Evolutionary conservation across 108 stramenopile species (phyloP).

Genomic region (Cylindrotheca fusiformis): DNA sequence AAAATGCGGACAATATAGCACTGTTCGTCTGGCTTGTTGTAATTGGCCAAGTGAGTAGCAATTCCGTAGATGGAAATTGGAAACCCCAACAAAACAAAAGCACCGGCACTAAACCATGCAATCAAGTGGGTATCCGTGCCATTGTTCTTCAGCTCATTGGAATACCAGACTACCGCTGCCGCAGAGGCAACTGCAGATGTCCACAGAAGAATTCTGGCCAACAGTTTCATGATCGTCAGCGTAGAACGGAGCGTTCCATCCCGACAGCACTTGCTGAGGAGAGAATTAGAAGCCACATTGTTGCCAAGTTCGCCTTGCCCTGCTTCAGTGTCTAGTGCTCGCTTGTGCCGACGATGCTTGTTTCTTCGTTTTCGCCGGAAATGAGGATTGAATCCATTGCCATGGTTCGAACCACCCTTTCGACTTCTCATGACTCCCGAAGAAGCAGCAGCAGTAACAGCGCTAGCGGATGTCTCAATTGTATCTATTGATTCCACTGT

Average conservation of each 20-base stretch:
- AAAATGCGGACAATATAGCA: conserved; percentile 83
- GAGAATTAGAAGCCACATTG: conserved; percentile 1
- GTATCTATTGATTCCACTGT: too few relatives aligned
- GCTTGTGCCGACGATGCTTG: too few relatives aligned
- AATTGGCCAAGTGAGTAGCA: conserved; percentile 84
- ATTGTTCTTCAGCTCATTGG: conserved; percentile 76
- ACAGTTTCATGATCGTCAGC: conserved; percentile 65
- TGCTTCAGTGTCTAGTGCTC: too few relatives aligned
- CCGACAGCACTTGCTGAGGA: conserved; percentile 8
- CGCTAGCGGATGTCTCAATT: too few relatives aligned
- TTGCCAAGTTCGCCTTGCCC: too few relatives aligned
- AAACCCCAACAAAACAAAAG: conserved; percentile 87
- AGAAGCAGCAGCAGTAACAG: too few relatives aligned
- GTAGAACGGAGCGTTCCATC: conserved; percentile 41
- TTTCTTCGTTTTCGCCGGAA: too few relatives aligned
- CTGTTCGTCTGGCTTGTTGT: conserved; percentile 87
- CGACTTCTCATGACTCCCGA: too few relatives aligned
- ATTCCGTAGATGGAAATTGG: conserved; percentile 87
- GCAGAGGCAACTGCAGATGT: conserved; percentile 49
- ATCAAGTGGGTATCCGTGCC: conserved; percentile 86
- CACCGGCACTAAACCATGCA: conserved; percentile 88
- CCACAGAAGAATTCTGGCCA: conserved; percentile 72
- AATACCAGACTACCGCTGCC: conserved; percentile 73
- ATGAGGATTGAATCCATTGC: too few relatives aligned
- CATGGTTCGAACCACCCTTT: too few relatives aligned